These are phyloP conservation scores for Phlebopus sp. DNA, from an alignment of 1,284 basidiomycete species.

Conservation along the genomic window DNA sequence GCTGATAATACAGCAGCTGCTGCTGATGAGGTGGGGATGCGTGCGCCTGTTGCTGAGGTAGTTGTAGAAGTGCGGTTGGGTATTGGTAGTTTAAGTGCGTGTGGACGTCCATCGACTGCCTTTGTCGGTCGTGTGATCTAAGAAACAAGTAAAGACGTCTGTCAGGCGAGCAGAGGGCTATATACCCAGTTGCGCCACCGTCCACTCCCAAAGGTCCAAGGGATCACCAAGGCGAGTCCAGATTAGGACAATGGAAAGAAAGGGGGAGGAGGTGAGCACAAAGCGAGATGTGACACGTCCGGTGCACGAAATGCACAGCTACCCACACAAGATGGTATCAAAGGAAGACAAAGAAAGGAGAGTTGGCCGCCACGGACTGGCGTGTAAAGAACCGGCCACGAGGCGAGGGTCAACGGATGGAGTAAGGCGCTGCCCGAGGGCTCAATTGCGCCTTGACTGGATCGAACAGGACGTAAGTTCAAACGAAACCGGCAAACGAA, in stretches of 20 bases:
- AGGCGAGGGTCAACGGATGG: background rate
- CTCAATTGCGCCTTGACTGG: background rate
- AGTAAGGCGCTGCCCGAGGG: background rate
- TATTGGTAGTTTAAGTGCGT: conserved; percentile 19
- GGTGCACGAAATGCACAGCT: background rate
- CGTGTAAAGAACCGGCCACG: background rate
- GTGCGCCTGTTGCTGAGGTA: conserved; percentile 7
- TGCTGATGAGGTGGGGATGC: background rate
- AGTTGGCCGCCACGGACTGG: background rate
- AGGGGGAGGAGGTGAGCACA: background rate
- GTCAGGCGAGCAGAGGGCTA: conserved; percentile 2
- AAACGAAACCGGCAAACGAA: background rate
- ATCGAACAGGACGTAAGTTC: background rate
- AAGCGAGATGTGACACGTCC: background rate
- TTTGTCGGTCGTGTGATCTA: background rate
- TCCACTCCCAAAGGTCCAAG: background rate
- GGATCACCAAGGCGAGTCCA: background rate
- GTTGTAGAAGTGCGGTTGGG: conserved; percentile 5
- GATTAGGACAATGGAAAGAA: background rate
- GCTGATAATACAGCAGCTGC: background rate
- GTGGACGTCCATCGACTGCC: conserved; percentile 18
- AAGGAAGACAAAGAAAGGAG: background rate
- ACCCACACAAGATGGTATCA: background rate
- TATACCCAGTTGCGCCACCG: conserved; percentile 16
- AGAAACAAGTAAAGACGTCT: background rate